Evolutionary conservation across 1,139 yeast species (phyloP), one percentile per base, ranked within the genome.

Genomic region (Taiozyma sp.): DNA sequence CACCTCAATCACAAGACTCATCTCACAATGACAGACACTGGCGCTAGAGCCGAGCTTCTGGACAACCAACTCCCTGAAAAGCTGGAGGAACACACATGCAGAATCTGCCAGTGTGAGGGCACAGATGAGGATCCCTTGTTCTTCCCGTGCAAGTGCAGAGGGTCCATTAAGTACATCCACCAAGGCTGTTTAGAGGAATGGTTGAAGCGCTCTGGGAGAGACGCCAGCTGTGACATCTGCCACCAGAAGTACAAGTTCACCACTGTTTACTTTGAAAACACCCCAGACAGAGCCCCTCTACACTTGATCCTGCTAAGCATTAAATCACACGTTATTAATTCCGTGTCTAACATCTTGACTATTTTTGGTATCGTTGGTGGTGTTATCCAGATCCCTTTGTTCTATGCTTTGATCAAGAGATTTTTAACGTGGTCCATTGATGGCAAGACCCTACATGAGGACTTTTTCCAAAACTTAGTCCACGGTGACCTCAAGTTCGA

Each of bases 81-180:
- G 16, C n/a, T 10, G 24, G 64, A 59, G 41, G 78, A 74, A 51
- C 75, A 76, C 40, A 76, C 84, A 2, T 95, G 99, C 68, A 85
- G 99, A 56, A 92, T 93, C 50, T 93, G 99, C 67, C 85, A 97
- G 52, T 93, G 96, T 47, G 98, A 90, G 62, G 93, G 82, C n/a
- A 80, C 95, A 0, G 72, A 70, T 0, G 80, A 78, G 1, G 93
- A 89, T 57, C 97, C 97, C 4, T 73, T 93, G 48, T 86, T 80
- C 57, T 93, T 89, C 68, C 99, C 99, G 1, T 93, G 99, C 70
- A 84, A 81, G 63, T 93, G 99, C 69, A 79, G 91, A 54, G 99
- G 99, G 2, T 87, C 96, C 30, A 95, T 93, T 65, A 87, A 87
- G 66, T 91, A 84, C 64, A 89, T 93, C 51, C 99, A 93, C 69